phyloP scores from a whole-genome alignment of 345 rosid species.

The Garcia nutans region DNA sequence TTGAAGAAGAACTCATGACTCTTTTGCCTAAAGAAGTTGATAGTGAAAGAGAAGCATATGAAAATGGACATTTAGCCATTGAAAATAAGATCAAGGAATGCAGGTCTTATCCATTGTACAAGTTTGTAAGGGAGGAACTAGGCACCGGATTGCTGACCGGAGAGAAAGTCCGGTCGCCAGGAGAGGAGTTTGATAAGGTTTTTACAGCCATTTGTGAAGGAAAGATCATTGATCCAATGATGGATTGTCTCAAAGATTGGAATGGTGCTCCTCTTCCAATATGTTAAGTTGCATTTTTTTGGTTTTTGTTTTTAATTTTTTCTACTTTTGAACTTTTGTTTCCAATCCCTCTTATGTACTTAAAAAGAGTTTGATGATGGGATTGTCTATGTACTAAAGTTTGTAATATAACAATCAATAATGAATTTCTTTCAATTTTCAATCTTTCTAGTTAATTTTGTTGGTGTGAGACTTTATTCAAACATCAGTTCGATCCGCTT shows the following conservation, averaged over 20 bases:
- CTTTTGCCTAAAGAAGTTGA: conserved; percentile 66
- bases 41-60: conserved; percentile 40
- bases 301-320: not conserved
- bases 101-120: conserved; percentile 70
- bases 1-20: conserved; percentile 58
- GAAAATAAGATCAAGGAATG: conserved; percentile 66
- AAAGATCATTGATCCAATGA: conserved; percentile 68
- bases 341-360: conserved; percentile 3
- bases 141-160: conserved; percentile 54
- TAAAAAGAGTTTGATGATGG: not conserved
- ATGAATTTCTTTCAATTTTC: not conserved
- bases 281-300: not conserved
- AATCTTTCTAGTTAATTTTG: not conserved
- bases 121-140: conserved; percentile 59
- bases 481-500: too few relatives aligned
- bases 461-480: too few relatives aligned
- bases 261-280: conserved; percentile 55
- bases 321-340: not conserved
- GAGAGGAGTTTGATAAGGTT: conserved; percentile 72
- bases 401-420: not conserved
- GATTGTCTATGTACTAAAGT: not conserved
- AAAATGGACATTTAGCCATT: conserved; percentile 47
- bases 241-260: conserved; percentile 68
- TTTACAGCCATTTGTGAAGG: conserved; percentile 67
- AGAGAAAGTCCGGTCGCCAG: conserved; percentile 59